Evolutionary conservation across 805 yeast genomes (phyloP).

Genomic region (Teunomyces cretensis): DNA sequence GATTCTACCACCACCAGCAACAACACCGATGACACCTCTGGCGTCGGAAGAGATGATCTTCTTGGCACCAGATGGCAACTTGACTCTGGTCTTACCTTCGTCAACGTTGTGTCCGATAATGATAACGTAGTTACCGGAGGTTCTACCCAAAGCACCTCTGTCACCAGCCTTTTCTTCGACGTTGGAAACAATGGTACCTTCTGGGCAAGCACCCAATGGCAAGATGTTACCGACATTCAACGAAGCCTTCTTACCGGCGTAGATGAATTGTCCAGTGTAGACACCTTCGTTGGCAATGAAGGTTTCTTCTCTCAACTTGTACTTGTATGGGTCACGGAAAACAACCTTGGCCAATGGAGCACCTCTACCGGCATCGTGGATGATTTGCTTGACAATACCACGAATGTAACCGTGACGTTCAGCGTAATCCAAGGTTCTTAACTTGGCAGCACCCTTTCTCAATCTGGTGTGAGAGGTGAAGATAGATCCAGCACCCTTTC

Average conservation of each 20-base stretch:
- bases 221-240: slow-evolving; percentile 95
- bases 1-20: slow-evolving; percentile 99
- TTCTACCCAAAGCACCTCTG: slow-evolving; percentile 99
- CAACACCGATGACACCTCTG: slow-evolving; percentile 99
- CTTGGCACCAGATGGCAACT: slow-evolving; percentile 99
- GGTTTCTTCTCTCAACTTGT: slow-evolving; percentile 96
- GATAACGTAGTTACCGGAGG: slow-evolving; percentile 99
- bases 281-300: slow-evolving; percentile 99
- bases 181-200: slow-evolving; percentile 98
- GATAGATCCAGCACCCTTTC: slow-evolving; percentile 99
- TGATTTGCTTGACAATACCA: slow-evolving; percentile 97
- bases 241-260: slow-evolving; percentile 98
- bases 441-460: slow-evolving; percentile 99
- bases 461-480: slow-evolving; percentile 99
- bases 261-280: slow-evolving; percentile 98
- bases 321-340: slow-evolving; percentile 99
- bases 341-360: slow-evolving; percentile 96
- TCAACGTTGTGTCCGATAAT: slow-evolving; percentile 99
- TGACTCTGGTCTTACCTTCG: slow-evolving; percentile 98
- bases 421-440: slow-evolving; percentile 98
- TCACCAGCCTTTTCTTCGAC: slow-evolving; percentile 99
- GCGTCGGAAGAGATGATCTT: slow-evolving; percentile 93
- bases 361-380: slow-evolving; percentile 99
- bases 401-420: slow-evolving; percentile 99
- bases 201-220: slow-evolving; percentile 97